These are phyloP conservation scores for Xylariaceae sp. DNA, from an alignment of 2,329 filamentous ascomycete species.

Conservation along the genomic window DNA sequence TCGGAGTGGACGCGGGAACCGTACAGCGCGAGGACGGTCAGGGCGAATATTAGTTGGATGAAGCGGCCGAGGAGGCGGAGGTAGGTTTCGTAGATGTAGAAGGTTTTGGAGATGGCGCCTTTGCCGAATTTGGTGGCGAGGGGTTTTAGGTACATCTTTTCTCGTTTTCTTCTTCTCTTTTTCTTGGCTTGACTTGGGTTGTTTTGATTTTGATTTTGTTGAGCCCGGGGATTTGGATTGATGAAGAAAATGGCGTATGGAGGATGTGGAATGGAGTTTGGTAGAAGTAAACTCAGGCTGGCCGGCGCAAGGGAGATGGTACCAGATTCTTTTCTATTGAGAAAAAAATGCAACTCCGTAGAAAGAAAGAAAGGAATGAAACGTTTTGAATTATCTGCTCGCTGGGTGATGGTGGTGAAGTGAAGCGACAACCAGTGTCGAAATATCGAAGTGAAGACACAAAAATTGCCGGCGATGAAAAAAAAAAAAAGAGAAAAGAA, in stretches of 20 bases:
- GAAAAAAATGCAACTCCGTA: constrained; percentile 2
- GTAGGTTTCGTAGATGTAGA: constrained; percentile 43
- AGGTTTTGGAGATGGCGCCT: constrained; percentile 39
- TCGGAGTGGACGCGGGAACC: constrained; percentile 53
- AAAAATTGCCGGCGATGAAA: neutral
- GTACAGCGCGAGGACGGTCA: constrained; percentile 65
- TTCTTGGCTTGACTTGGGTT: neutral
- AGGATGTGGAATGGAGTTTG: neutral
- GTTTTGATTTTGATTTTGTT: neutral
- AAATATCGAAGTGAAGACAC: neutral
- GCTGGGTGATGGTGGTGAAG: neutral
- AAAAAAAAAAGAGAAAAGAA: constrained; percentile 3
- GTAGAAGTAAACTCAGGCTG: too few relatives aligned
- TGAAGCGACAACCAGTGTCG: constrained; percentile 17
- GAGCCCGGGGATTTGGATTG: neutral
- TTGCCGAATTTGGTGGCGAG: constrained; percentile 33
- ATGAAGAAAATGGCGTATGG: neutral
- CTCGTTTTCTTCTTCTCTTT: neutral
- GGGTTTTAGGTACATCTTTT: constrained; percentile 21
- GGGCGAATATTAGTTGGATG: constrained; percentile 63
- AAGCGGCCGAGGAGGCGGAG: constrained; percentile 52
- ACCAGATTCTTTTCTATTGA: too few relatives aligned
- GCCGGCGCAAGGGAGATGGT: too few relatives aligned
- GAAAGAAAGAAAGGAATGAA: constrained; percentile 1
- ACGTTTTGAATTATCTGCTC: neutral